Evolutionary conservation across 2,329 filamentous ascomycete species (phyloP), one percentile per base, ranked within the genome.

Genomic region (Fusarium siculi): DNA sequence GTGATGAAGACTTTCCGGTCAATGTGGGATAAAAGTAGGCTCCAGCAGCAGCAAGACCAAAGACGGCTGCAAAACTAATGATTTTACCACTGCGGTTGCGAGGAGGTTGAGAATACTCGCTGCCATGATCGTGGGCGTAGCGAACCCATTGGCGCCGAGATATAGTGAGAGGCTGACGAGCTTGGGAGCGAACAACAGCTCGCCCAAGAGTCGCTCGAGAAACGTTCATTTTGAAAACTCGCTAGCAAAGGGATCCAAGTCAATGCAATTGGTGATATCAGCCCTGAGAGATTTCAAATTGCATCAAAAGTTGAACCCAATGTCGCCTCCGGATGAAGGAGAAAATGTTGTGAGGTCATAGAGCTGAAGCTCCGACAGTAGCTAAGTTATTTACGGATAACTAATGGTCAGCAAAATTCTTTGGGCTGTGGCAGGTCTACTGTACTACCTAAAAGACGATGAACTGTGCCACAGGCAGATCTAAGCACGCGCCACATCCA

Each of bases 1-100:
- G 34, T 5, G 76, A 52, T 7, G 70, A 66, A 34, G 78, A 79
- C 39, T 74, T 69, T 23, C 77, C 78, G 63, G 73, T 80, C 67
- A 85, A 68, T 23, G 70, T 72, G 28, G 82, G 82, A 70, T 84
- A 84, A 64, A 79, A 82, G 65, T 85, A 82, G 19, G 79, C 79
- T 53, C 81, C 81, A 18, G 81, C 81, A 19, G 82, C 81, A 16
- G 82, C 83, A 12, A 79, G 77, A n/a, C 80, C 83, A 50, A 85
- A 82, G 23, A 84, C 76, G 25, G 80, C 76, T 1, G 76, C 74
- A 21, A 81, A 73, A 50, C 77, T 72, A 63, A 84, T 47, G 9
- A 80, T 57, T 63, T 78, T 80, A 19, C 78, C 78, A 15, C 78
- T 78, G 15, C 78, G 67, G 9, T 74, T 64, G 42, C 70, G 73